Evolutionary conservation across 2,329 filamentous ascomycete genomes (phyloP), one percentile per base, ranked within the genome.

Genomic region (Aspergillus pseudonomiae): DNA sequence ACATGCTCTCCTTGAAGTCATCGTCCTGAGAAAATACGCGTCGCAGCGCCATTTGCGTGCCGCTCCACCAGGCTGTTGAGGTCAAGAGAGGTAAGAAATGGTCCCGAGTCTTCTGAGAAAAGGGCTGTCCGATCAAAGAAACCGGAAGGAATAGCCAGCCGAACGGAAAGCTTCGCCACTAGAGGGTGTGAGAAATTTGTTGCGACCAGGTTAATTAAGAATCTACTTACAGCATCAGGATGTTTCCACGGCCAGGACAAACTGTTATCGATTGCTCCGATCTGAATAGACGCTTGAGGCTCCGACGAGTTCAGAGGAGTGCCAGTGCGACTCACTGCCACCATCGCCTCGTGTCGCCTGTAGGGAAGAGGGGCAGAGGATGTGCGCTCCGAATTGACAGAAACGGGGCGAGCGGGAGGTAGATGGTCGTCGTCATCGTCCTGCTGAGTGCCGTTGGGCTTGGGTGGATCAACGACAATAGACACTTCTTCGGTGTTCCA

Each of bases 161-260:
- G 75, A 99, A 99, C 0, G 95, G 95, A 77, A 97, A 99, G 80
- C 93, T 95, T 67, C 88, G 85, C 88, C 88, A 90, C 85, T 87
- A 61, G 21, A 59, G 30, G 58, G 61, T 41, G 57, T 77, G 69
- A 52, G 65, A 28, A 46, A 43, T 46, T 28, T 28, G 24, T 21
- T 21, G 9, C 6, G 9, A 41, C 24, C 28, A 6, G 14, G 4
- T 9, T 12, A n/a, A 9, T 6, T 32, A 1, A 45, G 6, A 32
- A 16, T 14, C 12, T 30, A 79, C 85, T 78, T 79, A 88, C 85
- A 62, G 94, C 95, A 82, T 99, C 94, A 0, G 94, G 94, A 73
- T 98, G 94, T 78, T 98, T 98, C 95, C 94, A 99, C 2, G 95
- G 95, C 93, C 95, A 99, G 1, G 95, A 98, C 68, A 99, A 79